Base-by-base conservation (phyloP, 2,329 filamentous ascomycete genomes). In the Fusarium nematophilum region DNA sequence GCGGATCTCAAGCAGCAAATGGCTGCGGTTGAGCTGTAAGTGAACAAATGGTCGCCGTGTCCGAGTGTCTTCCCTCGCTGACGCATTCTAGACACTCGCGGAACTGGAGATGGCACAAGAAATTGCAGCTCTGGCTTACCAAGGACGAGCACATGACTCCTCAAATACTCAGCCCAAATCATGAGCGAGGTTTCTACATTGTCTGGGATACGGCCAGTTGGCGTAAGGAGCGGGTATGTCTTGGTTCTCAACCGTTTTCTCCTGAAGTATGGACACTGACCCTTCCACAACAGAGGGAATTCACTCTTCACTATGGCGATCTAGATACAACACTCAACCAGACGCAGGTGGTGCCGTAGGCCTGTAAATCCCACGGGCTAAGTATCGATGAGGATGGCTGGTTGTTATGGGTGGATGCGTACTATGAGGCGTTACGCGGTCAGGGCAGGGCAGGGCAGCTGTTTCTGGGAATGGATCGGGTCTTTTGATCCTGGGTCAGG, bases 51-150 rank as follows among this genome's bases (percentile, higher is more conserved):
- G 2, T 27, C 9, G 10, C 13, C 8, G 17, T 21, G 15, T 6
- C 4, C 5, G n/a, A 9, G 2, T 2, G 25, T 29, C n/a, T 36
- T 40, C 14, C 15, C 8, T 6, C 2, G 21, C 51, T 69, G 21
- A 68, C 44, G 17, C 15, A 5, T n/a, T n/a, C 8, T 53, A 89
- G 86, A 36, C 84, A 86, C 65, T 82, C 81, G 54, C 82, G 87
- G 15, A 87, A 87, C 71, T 90, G 87, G 87, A 79, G 87, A 57
- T 90, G 86, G 83, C 86, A 90, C 71, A 88, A 88, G 76, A 87
- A 87, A 71, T 74, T 86, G 18, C 84, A 86, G 62, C 73, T 88
- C 18, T 90, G 87, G 87, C 74, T 90, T 43, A 89, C 87, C 5
- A 89, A 89, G 72, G 87, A 89, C 66, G 86, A 89, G 52, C 77